Evolutionary conservation across 176 grass and related monocot species (phyloP).

Genomic region (Leersia perrieri): DNA sequence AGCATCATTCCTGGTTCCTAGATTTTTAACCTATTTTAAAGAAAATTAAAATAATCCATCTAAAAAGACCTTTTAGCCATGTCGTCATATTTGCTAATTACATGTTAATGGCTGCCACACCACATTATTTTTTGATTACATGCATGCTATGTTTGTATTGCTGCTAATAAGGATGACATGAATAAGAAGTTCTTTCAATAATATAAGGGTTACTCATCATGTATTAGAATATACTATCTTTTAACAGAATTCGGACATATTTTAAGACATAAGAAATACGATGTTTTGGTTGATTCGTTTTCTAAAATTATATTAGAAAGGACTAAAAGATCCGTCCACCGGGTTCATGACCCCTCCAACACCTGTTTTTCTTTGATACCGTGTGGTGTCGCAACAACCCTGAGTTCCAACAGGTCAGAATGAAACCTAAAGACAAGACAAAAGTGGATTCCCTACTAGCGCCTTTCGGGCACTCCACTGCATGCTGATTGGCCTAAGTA

Average conservation of each 20-base stretch:
- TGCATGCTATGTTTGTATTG: neutral
- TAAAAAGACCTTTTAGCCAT: neutral
- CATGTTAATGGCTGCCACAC: neutral
- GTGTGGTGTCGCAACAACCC: neutral
- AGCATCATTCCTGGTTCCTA: neutral
- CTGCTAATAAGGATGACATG: neutral
- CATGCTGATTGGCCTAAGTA: neutral
- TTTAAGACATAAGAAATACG: too few species aligned
- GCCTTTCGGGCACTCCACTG: conserved; percentile 14
- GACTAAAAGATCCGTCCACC: neutral
- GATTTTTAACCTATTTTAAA: neutral
- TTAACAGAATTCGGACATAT: too few species aligned
- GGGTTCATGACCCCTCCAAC: neutral
- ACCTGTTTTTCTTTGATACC: neutral
- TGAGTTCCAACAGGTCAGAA: neutral
- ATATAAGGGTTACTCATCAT: too few species aligned
- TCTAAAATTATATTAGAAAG: neutral
- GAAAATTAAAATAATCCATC: too few species aligned
- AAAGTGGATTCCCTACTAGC: neutral
- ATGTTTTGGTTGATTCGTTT: neutral
- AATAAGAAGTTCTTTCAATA: neutral
- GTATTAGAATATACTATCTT: too few species aligned
- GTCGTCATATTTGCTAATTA: neutral
- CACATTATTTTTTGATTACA: neutral
- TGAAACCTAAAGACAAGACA: neutral